Base-by-base conservation (phyloP, 2,329 filamentous ascomycete species). In the Seiridium cupressi region DNA sequence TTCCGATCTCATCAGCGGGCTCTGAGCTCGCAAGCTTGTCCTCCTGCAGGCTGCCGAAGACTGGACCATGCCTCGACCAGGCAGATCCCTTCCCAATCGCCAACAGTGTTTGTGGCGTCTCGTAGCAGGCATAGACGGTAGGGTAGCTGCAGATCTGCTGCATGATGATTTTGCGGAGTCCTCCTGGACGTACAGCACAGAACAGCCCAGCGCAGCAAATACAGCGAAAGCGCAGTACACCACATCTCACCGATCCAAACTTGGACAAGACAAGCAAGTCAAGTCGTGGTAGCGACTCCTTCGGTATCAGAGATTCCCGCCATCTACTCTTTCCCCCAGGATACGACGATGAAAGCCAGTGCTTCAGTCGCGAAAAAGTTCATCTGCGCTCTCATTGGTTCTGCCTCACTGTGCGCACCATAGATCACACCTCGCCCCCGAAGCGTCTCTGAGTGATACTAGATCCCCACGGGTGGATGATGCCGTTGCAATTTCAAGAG, bases 131-230 rank as follows among this genome's bases (percentile, higher is more conserved):
- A 75, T 74, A 77, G 72, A 74, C 71, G 72, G 73, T 70, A 80
- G 80, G 80, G 70, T 81, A 73, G 71, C 69, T 81, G 80, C 80
- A 82, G 77, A 68, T 68, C 66, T 74, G 69, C 74, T 76, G 76
- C 77, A 76, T 76, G 70, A 72, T 26, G 72, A 47, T 73, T 53
- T 34, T 53, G 49, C 49, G 49, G 35, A 53, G 34, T 53, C 34
- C 35, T 53, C 18, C 26, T 35, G 38, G 49, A 53, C 8, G 32
- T 35, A n/a, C 49, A 53, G 35, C 49, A 36, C 5, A 53, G 31
- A 11, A 32, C 49, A 36, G 48, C 38, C 7, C 38, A 42, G 11
- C 49, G 11, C 47, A 49, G 47, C 8, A 49, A 8, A 49, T 32
- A 49, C 7, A 32, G 9, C 26, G 44, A 10, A 49, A 32, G 26